phyloP scores from a whole-genome alignment of 2,329 filamentous ascomycete species.

The Scedosporium dehoogii region DNA sequence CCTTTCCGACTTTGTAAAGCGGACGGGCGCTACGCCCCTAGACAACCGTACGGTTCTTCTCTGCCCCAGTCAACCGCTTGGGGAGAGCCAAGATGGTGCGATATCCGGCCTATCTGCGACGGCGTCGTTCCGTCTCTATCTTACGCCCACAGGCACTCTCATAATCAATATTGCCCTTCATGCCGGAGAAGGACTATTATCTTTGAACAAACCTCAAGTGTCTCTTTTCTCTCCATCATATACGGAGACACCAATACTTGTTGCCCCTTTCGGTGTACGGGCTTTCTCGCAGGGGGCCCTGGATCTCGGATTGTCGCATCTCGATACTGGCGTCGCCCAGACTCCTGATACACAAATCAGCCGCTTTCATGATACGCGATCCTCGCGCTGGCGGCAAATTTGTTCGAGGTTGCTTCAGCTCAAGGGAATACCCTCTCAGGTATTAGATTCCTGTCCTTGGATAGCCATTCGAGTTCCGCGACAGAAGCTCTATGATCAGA shows the following conservation, averaged over 20 bases:
- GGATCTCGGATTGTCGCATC: slow-evolving; percentile 21
- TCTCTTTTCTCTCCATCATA: slow-evolving; percentile 15
- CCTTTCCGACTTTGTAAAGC: slow-evolving; percentile 37
- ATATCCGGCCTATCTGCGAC: slow-evolving; percentile 18
- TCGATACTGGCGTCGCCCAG: slow-evolving; percentile 30
- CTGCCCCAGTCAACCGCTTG: not conserved
- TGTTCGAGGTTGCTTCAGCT: slow-evolving; percentile 41
- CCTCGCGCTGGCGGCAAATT: slow-evolving; percentile 37
- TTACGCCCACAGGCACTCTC: slow-evolving; percentile 46
- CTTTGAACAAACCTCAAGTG: slow-evolving; percentile 4
- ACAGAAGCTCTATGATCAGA: slow-evolving; percentile 31
- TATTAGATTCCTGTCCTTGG: slow-evolving; percentile 37
- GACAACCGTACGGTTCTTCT: slow-evolving; percentile 44
- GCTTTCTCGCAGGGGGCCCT: not conserved
- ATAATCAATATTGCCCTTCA: slow-evolving; percentile 24
- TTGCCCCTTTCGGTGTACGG: slow-evolving; percentile 12
- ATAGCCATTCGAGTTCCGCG: slow-evolving; percentile 39
- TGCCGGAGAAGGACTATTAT: slow-evolving; percentile 1
- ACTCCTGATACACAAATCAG: slow-evolving; percentile 43
- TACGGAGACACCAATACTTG: slow-evolving; percentile 13
- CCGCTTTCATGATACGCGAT: slow-evolving; percentile 29
- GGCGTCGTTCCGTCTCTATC: slow-evolving; percentile 42
- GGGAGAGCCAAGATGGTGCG: not conserved
- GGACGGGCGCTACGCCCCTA: slow-evolving; percentile 38
- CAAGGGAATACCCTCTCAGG: slow-evolving; percentile 34